Conservation (phyloP, 805 yeast species). For the Candida germanica region DNA sequence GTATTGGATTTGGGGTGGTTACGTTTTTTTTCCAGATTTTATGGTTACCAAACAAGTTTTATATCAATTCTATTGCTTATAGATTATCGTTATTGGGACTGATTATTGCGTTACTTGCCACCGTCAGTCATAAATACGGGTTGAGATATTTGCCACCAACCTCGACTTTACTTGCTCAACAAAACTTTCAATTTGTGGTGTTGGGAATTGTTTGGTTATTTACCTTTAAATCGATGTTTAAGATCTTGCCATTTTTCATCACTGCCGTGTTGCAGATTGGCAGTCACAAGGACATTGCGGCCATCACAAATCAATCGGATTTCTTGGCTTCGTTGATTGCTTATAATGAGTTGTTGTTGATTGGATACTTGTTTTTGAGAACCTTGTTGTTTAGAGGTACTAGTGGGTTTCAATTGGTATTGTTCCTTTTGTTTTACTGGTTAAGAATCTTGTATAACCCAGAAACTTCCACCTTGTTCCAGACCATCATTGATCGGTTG, state of each 20-base stretch:
- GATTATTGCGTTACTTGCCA: conserved; percentile 46
- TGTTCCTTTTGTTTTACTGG: conserved; percentile 65
- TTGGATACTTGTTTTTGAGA: conserved; percentile 53
- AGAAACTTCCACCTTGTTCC: conserved; percentile 44
- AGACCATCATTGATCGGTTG: conserved; percentile 37
- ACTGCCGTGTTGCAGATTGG: conserved; percentile 59
- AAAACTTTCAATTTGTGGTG: conserved; percentile 67
- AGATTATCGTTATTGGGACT: conserved; percentile 57
- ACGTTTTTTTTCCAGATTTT: conserved; percentile 35
- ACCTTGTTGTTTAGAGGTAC: conserved; percentile 62
- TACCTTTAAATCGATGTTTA: conserved; percentile 62
- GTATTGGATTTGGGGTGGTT: conserved; percentile 45
- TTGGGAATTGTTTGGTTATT: conserved; percentile 59
- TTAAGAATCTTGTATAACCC: conserved; percentile 58
- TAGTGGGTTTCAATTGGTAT: conserved; percentile 63
- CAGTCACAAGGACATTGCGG: conserved; percentile 34
- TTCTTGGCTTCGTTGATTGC: conserved; percentile 49
- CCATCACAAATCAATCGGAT: conserved; percentile 36
- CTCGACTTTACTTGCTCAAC: conserved; percentile 64
- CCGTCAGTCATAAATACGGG: conserved; percentile 59
- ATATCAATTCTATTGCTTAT: conserved; percentile 51
- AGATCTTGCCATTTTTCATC: conserved; percentile 57
- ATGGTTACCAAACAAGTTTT: conserved; percentile 36
- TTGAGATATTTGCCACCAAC: conserved; percentile 56
- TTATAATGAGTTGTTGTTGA: conserved; percentile 56